phyloP scores from a whole-genome alignment of 139 green algal genomes.

The Nannochloris sp. region DNA sequence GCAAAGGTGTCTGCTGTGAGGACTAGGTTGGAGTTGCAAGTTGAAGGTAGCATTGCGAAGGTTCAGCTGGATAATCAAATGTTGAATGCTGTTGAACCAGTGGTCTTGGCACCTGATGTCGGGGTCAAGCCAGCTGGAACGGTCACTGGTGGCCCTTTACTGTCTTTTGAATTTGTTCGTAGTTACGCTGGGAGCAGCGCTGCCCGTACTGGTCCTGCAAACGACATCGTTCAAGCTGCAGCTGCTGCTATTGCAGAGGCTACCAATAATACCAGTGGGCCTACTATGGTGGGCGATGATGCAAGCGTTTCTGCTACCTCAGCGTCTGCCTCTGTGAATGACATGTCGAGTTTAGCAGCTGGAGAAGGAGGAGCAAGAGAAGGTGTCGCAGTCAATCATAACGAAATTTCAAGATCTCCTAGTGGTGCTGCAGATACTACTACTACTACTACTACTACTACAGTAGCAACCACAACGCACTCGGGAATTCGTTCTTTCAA shows the following conservation, averaged over 20 bases:
- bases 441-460: not conserved
- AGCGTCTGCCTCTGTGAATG: not conserved
- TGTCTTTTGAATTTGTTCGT: constrained; percentile 37
- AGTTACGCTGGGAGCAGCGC: constrained; percentile 27
- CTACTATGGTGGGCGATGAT: not conserved
- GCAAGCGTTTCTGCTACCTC: not conserved
- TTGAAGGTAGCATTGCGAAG: constrained; percentile 40
- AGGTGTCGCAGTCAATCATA: not conserved
- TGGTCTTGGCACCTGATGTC: constrained; percentile 62
- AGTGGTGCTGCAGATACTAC: not conserved
- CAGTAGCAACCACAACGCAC: too few relatives aligned
- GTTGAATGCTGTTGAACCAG: constrained; percentile 65
- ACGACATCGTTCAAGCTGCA: too few relatives aligned
- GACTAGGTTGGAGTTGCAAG: constrained; percentile 10
- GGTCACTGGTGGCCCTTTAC: constrained; percentile 19
- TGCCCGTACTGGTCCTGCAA: not conserved
- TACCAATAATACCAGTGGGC: not conserved
- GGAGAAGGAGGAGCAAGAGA: not conserved
- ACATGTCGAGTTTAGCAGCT: not conserved
- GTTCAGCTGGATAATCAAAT: constrained; percentile 86
- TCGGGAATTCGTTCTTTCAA: constrained; percentile 77
- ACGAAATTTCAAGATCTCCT: not conserved
- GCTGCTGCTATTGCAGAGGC: not conserved
- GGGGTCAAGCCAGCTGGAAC: constrained; percentile 5
- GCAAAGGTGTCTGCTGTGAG: constrained; percentile 7